Percentiles rank a stretch among this genome's conserved stretches.
phyloP scores from a whole-genome alignment of 1,284 basidiomycete genomes.

The Tranzscheliella williamsii region DNA sequence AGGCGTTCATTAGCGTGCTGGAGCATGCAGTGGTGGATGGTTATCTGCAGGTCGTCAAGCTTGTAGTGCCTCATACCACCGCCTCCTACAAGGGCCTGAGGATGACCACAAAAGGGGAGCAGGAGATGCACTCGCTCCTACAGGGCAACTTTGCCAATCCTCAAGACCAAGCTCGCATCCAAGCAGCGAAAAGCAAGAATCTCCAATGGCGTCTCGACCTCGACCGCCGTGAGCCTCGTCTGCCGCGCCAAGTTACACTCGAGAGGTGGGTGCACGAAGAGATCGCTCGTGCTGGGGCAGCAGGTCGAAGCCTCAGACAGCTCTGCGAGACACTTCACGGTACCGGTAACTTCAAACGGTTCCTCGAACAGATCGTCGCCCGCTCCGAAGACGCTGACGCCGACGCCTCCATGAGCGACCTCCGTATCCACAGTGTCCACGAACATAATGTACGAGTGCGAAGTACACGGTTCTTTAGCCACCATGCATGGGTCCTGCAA shows the following conservation, averaged over 20 bases:
- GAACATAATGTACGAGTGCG: conserved; percentile 29
- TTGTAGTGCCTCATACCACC: conserved; percentile 3
- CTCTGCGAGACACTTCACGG: conserved; percentile 17
- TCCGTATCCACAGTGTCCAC: conserved; percentile 21
- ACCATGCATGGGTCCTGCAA: conserved; percentile 36
- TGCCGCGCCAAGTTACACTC: conserved; percentile 30
- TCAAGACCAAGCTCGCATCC: neutral
- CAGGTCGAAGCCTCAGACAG: conserved; percentile 16
- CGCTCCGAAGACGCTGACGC: conserved; percentile 24
- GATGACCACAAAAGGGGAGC: conserved; percentile 18
- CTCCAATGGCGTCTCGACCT: conserved; percentile 16
- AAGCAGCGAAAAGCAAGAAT: conserved; percentile 2
- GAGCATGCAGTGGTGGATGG: conserved; percentile 26
- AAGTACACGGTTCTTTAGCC: conserved; percentile 24
- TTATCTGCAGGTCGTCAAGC: conserved; percentile 29
- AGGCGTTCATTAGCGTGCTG: conserved; percentile 10
- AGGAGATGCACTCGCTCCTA: conserved; percentile 26
- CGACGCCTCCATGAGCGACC: conserved; percentile 24
- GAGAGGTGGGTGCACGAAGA: conserved; percentile 28
- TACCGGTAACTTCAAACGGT: conserved; percentile 12
- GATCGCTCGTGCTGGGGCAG: conserved; percentile 17
- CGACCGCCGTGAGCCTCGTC: conserved; percentile 3
- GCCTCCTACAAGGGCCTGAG: conserved; percentile 12
- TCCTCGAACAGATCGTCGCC: conserved; percentile 10
- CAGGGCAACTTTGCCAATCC: conserved; percentile 11